phyloP scores from a whole-genome alignment of 2,329 filamentous ascomycete species.

The Arthrobotrys megalospora region DNA sequence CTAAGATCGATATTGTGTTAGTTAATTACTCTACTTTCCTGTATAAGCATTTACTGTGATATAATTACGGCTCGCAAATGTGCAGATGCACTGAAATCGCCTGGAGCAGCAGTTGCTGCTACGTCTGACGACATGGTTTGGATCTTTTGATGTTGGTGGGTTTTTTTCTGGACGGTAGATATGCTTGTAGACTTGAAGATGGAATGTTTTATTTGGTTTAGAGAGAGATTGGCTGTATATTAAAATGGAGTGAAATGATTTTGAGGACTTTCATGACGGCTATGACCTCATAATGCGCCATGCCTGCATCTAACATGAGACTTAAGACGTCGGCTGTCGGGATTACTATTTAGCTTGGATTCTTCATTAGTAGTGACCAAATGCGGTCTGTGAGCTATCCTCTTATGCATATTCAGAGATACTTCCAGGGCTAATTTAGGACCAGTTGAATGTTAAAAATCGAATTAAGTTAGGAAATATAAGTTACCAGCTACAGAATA shows the following conservation, averaged over 20 bases:
- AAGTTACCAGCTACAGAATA: no score
- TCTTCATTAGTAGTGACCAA: not conserved
- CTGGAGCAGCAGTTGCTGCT: constrained; percentile 6
- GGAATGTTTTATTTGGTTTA: not conserved
- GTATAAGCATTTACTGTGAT: no score
- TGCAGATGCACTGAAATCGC: constrained; percentile 34
- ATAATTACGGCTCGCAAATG: constrained; percentile 35
- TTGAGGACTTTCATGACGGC: constrained; percentile 3
- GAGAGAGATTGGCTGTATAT: no score
- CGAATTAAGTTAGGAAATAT: not conserved
- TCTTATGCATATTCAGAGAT: no score
- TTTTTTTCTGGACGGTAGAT: not conserved
- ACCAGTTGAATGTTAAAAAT: no score
- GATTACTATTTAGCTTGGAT: not conserved
- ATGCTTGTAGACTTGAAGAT: not conserved
- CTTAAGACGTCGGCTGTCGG: not conserved
- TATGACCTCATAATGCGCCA: constrained; percentile 55
- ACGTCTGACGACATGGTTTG: constrained; percentile 6
- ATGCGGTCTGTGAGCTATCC: no score
- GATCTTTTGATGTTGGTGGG: not conserved
- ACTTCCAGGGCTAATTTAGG: no score
- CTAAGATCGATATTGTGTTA: constrained; percentile 4
- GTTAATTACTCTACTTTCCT: not conserved
- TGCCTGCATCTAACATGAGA: not conserved
- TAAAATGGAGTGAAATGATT: not conserved